These are phyloP conservation scores for Cladophialophora bantiana DNA, from an alignment of 2,329 filamentous ascomycete species.

Conservation along the genomic window DNA sequence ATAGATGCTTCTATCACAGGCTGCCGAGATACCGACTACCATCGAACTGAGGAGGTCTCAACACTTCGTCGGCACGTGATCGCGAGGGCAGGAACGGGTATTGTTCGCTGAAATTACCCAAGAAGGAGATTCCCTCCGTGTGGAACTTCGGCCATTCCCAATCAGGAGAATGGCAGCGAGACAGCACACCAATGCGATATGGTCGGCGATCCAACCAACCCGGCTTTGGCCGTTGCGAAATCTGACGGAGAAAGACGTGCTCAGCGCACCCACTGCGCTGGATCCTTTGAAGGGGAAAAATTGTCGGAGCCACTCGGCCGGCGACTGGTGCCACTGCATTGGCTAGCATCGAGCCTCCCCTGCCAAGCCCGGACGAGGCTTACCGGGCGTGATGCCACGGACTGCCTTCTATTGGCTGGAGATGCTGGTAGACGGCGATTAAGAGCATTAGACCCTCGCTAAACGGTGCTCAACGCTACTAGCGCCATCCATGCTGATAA, in stretches of 20 bases:
- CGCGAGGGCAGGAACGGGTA: not conserved
- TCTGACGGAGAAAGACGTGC: conserved; percentile 7
- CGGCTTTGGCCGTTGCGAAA: conserved; percentile 1
- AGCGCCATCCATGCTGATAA: conserved; percentile 1
- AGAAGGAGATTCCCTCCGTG: not conserved
- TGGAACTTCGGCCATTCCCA: not conserved
- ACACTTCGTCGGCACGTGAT: not conserved
- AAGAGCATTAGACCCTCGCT: conserved; percentile 4
- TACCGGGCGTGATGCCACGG: not conserved
- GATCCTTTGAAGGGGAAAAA: not conserved
- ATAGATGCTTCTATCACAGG: not conserved
- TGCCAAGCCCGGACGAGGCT: conserved; percentile 17
- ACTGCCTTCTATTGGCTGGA: not conserved
- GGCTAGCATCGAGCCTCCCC: not conserved
- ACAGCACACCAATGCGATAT: not conserved
- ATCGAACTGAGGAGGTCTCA: not conserved
- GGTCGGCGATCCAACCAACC: not conserved
- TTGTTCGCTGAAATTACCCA: not conserved
- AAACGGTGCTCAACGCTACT: not conserved
- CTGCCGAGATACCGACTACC: too few relatives aligned
- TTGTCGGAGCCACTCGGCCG: not conserved
- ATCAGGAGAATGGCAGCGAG: not conserved
- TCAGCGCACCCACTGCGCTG: not conserved
- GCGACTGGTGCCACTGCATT: not conserved
- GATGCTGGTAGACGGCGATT: conserved; percentile 2